A percentile compares a stretch with the other conserved stretches of the same genome.
Conservation (phyloP, 2,329 filamentous ascomycete genomes). For the Fusarium lyarnte region DNA sequence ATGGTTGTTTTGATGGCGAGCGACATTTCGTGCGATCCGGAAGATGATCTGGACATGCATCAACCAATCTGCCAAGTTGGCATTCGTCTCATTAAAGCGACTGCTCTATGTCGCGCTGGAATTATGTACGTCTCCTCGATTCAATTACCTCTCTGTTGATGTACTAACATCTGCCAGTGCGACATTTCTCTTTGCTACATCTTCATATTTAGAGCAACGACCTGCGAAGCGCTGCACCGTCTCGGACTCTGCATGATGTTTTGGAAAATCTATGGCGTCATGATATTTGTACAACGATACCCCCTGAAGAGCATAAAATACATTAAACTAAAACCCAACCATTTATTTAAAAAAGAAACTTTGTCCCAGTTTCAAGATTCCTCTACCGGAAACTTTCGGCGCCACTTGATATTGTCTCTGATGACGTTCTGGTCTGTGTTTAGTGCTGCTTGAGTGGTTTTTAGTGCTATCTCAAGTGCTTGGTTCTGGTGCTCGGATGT, state of each 20-base stretch:
- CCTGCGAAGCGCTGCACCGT: neutral
- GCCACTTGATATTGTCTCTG: neutral
- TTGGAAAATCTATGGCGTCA: conserved; percentile 24
- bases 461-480: neutral
- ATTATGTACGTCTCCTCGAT: conserved; percentile 15
- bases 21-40: conserved; percentile 30
- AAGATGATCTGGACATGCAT: conserved; percentile 21
- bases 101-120: conserved; percentile 26
- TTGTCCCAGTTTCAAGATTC: neutral
- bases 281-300: conserved; percentile 23
- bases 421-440: neutral
- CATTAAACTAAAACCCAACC: neutral
- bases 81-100: conserved; percentile 28
- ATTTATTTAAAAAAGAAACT: neutral
- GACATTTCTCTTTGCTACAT: conserved; percentile 29
- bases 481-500: neutral
- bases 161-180: conserved; percentile 13
- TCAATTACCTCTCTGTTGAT: neutral
- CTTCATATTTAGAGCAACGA: conserved; percentile 23
- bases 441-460: neutral
- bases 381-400: neutral
- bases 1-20: conserved; percentile 29
- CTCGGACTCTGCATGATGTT: neutral
- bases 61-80: conserved; percentile 31
- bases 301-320: conserved; percentile 1